Base-by-base conservation (phyloP, 192 early-diverging fungal genomes). In the Umbelopsis ramanniana region DNA sequence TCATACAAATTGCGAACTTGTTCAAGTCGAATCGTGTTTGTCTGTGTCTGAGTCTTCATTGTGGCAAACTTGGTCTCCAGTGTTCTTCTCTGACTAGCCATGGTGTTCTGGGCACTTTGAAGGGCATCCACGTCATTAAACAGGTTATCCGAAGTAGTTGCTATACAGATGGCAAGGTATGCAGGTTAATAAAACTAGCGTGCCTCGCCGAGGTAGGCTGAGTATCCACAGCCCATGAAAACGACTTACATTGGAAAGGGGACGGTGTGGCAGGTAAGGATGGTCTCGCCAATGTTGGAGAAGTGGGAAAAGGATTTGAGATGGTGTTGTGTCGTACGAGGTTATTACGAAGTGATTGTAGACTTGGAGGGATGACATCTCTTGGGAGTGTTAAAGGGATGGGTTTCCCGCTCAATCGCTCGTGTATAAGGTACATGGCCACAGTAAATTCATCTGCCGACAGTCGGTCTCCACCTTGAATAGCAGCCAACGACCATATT, bases 401-500 rank as follows among this genome's bases (percentile, higher is more conserved):
- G 0, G 78, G 75, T 0, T 68, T 78, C 15, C 89, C 88, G 7
- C 82, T 72, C 37, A 90, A 72, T 43, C 79, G 85, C 50, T 79
- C 81, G 74, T 86, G 85, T 67, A 93, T 93, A 35, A 94, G 77
- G 48, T 92, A 81, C 92, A 95, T 92, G 21, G 93, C 90, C 5
- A 94, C 88, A 0, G 86, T 87, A 82, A 94, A 95, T 79, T 93
- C 89, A 26, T 94, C 88, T 45, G 80, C 76, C 60, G 72, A 82
- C 21, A 94, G 81, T 50, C 78, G 75, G 1, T 90, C 90, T 38
- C 79, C 76, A 46, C 82, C 83, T 14, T 79, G 84, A 23, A 86
- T 88, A 73, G 91, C 90, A 0, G 90, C 83, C 67, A 95, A 81
- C 52, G 91, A 89, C 79, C 79, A 81, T 6, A 81, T 81, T 38